These are phyloP conservation scores for Hermanozyma aechmeae DNA, from an alignment of 805 yeast genomes.

Conservation along the genomic window DNA sequence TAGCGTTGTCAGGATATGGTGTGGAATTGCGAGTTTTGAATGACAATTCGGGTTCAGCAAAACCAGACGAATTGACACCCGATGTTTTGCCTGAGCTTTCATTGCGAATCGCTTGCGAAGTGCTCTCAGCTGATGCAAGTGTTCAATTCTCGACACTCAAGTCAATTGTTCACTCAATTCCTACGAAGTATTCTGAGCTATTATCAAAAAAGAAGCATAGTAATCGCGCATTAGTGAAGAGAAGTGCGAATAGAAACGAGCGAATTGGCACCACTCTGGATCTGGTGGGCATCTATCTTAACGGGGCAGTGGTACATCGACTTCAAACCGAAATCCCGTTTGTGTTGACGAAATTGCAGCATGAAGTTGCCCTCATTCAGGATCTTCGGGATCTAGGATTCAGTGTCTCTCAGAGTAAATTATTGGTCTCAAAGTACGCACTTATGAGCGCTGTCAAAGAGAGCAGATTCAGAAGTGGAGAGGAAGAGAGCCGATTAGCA, in stretches of 20 bases:
- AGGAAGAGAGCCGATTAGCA: slow-evolving; percentile 25
- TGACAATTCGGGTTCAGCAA: no score
- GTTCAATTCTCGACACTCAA: no score
- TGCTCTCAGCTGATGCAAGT: no score
- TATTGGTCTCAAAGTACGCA: slow-evolving; percentile 27
- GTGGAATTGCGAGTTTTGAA: no score
- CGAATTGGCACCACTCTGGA: slow-evolving; percentile 29
- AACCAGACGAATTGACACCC: no score
- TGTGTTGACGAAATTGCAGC: slow-evolving; percentile 28
- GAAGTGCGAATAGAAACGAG: slow-evolving; percentile 19
- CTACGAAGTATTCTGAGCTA: no score
- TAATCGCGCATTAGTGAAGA: slow-evolving; percentile 8
- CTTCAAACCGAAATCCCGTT: slow-evolving; percentile 34
- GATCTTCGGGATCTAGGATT: slow-evolving; percentile 22
- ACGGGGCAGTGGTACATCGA: slow-evolving; percentile 55
- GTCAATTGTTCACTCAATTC: no score
- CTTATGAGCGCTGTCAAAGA: slow-evolving; percentile 30
- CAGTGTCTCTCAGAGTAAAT: slow-evolving; percentile 20
- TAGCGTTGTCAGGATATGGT: slow-evolving; percentile 54
- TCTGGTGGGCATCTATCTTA: slow-evolving; percentile 48
- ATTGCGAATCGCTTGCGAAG: no score
- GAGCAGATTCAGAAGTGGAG: slow-evolving; percentile 24
- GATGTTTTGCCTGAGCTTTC: no score
- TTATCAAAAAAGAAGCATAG: no score
- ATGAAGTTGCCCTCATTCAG: slow-evolving; percentile 15